phyloP scores from a whole-genome alignment of 306 rosid genomes.

The Rubus idaeus region DNA sequence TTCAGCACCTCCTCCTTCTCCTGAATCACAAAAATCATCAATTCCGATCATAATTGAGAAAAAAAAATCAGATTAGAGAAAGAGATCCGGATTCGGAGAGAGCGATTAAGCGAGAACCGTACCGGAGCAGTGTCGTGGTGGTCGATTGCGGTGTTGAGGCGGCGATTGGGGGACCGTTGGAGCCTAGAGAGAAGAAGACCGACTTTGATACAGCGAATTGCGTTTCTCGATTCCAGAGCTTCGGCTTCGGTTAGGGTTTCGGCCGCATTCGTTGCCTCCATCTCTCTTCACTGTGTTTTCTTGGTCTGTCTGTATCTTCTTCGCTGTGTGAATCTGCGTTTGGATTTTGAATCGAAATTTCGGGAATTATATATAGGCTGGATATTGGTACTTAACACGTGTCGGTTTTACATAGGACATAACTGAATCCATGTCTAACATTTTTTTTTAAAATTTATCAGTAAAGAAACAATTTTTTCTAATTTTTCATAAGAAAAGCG shows the following conservation, averaged over 20 bases:
- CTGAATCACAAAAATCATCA: neutral
- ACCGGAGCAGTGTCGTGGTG: slow-evolving; percentile 2
- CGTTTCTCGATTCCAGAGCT: slow-evolving; percentile 29
- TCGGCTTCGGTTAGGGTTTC: slow-evolving; percentile 26
- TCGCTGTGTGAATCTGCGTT: neutral
- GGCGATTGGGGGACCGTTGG: slow-evolving; percentile 34
- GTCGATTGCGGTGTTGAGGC: neutral
- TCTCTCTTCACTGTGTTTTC: neutral
- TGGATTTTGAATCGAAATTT: neutral
- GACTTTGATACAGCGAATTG: slow-evolving; percentile 56
- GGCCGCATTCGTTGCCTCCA: neutral
- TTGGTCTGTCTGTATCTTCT: neutral
- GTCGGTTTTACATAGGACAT: neutral
- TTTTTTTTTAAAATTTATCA: no score
- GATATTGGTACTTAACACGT: neutral
- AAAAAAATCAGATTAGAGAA: no score
- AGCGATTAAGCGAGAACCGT: slow-evolving; percentile 1
- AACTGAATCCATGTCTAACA: neutral
- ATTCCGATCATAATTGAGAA: neutral
- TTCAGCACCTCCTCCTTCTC: slow-evolving; percentile 19
- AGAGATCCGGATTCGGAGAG: neutral
- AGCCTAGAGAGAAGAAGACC: slow-evolving; percentile 47
- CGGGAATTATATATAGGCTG: neutral
- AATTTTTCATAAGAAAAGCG: no score
- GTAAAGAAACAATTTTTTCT: no score